Percentiles rank a stretch among this genome's conserved stretches.
These are phyloP conservation scores for Cladosporium sp. DNA, from an alignment of 2,329 filamentous ascomycete genomes.

Conservation along the genomic window DNA sequence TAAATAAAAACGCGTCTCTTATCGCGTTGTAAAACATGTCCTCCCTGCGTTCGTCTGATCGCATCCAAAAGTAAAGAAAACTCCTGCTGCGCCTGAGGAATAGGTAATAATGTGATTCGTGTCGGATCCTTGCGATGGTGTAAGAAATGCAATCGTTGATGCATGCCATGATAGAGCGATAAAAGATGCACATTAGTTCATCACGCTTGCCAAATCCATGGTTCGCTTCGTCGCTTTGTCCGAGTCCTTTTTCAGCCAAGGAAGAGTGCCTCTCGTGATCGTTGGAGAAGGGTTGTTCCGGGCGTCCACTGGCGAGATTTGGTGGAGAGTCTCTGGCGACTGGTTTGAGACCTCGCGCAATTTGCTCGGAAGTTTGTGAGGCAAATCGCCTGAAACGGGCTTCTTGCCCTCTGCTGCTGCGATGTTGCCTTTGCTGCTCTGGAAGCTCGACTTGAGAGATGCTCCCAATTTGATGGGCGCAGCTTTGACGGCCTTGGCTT, in stretches of 20 bases:
- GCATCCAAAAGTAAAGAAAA: neutral
- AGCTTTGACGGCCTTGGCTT: constrained; percentile 20
- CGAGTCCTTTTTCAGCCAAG: constrained; percentile 4
- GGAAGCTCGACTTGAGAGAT: constrained; percentile 28
- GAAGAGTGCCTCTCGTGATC: neutral
- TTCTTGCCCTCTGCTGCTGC: constrained; percentile 22
- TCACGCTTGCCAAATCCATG: constrained; percentile 10
- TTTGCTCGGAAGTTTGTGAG: constrained; percentile 30
- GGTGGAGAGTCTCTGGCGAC: constrained; percentile 27
- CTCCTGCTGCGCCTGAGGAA: neutral
- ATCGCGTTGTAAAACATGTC: neutral
- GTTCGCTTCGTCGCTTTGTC: neutral
- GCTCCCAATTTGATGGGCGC: constrained; percentile 19
- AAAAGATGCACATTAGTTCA: neutral
- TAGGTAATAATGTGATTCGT: neutral
- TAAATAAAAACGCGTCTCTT: neutral
- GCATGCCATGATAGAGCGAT: neutral
- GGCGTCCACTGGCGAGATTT: constrained; percentile 27
- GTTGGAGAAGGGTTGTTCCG: constrained; percentile 27
- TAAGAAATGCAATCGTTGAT: neutral
- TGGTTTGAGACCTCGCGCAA: constrained; percentile 30
- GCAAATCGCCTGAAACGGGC: constrained; percentile 9
- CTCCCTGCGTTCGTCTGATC: neutral
- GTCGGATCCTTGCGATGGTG: neutral
- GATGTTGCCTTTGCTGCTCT: constrained; percentile 27